Conservation (phyloP, 2,329 filamentous ascomycete species). For the Bipolaris cookei region DNA sequence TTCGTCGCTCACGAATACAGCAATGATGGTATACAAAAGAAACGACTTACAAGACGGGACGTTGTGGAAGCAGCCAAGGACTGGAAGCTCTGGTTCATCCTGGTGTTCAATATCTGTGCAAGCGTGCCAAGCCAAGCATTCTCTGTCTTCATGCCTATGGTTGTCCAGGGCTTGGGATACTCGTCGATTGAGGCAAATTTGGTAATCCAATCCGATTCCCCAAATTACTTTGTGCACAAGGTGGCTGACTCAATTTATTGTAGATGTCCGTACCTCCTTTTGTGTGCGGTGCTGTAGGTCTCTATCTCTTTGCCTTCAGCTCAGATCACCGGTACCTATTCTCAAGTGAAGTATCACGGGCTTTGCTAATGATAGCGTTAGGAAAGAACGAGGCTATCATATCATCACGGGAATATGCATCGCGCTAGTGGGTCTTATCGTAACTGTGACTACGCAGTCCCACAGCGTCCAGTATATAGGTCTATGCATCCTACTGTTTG, state of each 20-base stretch:
- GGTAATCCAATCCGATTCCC: constrained; percentile 7
- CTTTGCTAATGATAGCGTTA: not conserved
- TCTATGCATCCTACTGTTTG: constrained; percentile 31
- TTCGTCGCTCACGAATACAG: constrained; percentile 3
- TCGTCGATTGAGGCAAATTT: constrained; percentile 28
- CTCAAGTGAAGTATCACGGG: not conserved
- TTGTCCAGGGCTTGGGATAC: constrained; percentile 48
- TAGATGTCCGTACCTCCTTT: constrained; percentile 57
- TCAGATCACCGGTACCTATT: constrained; percentile 47
- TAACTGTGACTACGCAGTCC: constrained; percentile 19
- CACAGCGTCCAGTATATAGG: constrained; percentile 24
- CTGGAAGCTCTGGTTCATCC: constrained; percentile 33
- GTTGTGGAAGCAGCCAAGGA: constrained; percentile 25
- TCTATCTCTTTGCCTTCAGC: constrained; percentile 54
- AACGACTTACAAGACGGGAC: constrained; percentile 25
- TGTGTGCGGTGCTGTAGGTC: constrained; percentile 54
- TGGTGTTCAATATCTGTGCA: constrained; percentile 53
- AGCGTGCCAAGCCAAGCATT: constrained; percentile 47
- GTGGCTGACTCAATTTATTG: not conserved
- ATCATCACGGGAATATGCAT: constrained; percentile 55
- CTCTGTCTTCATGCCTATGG: constrained; percentile 56
- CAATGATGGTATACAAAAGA: constrained; percentile 7
- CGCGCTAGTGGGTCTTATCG: constrained; percentile 44
- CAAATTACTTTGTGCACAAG: not conserved
- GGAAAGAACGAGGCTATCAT: constrained; percentile 41